Evolutionary conservation across 2,329 filamentous ascomycete species (phyloP).

Genomic region (Bertia moriformis): DNA sequence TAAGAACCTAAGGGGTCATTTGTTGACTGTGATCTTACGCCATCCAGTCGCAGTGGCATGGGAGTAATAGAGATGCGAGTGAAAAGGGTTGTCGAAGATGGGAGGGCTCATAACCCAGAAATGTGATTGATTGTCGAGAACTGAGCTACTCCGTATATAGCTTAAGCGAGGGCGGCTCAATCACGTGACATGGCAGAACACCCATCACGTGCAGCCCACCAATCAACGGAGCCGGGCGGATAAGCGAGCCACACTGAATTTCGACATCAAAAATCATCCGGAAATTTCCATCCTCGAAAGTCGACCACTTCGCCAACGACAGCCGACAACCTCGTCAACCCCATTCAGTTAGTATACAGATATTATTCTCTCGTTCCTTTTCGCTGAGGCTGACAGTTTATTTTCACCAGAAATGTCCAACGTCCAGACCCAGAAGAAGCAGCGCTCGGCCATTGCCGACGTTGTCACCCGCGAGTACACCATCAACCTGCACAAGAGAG

Average conservation of each 20-base stretch:
- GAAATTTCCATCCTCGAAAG: background rate
- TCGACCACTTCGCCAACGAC: background rate
- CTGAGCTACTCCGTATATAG: too few relatives aligned
- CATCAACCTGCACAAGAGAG: constrained; percentile 99
- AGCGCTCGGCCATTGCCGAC: constrained; percentile 92
- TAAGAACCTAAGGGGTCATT: too few relatives aligned
- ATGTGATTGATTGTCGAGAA: too few relatives aligned
- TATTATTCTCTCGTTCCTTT: background rate
- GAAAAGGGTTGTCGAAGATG: too few relatives aligned
- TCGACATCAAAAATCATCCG: background rate
- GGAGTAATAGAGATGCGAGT: too few relatives aligned
- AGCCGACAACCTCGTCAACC: background rate
- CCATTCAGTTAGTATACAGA: background rate
- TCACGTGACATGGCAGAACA: constrained; percentile 1
- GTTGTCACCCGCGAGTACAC: constrained; percentile 99
- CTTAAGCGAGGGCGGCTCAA: too few relatives aligned
- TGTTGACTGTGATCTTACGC: too few relatives aligned
- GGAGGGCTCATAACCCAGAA: too few relatives aligned
- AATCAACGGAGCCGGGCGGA: background rate
- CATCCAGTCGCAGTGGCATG: too few relatives aligned
- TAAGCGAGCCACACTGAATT: constrained; percentile 1
- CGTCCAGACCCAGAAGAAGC: constrained; percentile 29
- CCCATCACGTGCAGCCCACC: too few relatives aligned
- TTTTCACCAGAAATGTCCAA: constrained; percentile 1
- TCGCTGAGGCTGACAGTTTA: background rate